Evolutionary conservation across 2,329 filamentous ascomycete genomes (phyloP).

Genomic region (Claviceps sp.): DNA sequence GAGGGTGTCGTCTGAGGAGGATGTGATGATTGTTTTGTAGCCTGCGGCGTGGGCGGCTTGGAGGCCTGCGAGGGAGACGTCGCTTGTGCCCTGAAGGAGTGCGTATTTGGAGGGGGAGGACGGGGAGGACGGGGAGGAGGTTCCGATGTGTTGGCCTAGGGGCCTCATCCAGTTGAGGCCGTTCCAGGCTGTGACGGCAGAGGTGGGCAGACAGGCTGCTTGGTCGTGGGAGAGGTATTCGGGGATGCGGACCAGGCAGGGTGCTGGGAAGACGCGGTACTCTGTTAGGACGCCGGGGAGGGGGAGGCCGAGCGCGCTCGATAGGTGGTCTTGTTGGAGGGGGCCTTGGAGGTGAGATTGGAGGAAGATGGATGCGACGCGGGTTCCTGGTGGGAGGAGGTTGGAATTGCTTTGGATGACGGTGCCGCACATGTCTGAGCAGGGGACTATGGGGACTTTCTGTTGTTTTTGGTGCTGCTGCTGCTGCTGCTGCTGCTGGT

Average conservation of each 20-base stretch:
- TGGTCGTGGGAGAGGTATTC: conserved; percentile 45
- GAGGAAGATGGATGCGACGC: conserved; percentile 54
- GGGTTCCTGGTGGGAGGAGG: conserved; percentile 41
- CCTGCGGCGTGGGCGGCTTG: conserved; percentile 41
- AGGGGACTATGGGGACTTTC: conserved; percentile 40
- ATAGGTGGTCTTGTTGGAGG: conserved; percentile 40
- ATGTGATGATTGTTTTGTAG: conserved; percentile 37
- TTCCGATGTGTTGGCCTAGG: conserved; percentile 28
- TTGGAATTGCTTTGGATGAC: conserved; percentile 31
- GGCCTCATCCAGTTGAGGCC: conserved; percentile 47
- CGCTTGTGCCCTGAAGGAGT: conserved; percentile 41
- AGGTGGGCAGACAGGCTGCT: conserved; percentile 46
- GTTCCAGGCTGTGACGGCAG: conserved; percentile 52
- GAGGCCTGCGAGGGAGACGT: conserved; percentile 36
- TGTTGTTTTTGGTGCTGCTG: conserved; percentile 16
- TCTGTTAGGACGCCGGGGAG: conserved; percentile 42
- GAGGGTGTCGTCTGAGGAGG: conserved; percentile 39
- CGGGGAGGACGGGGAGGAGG: neutral
- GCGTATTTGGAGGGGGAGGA: conserved; percentile 17
- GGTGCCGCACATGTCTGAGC: conserved; percentile 57
- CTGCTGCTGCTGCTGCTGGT: too few species aligned
- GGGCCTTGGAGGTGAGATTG: conserved; percentile 45
- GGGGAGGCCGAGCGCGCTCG: conserved; percentile 46
- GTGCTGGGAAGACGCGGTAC: conserved; percentile 44
- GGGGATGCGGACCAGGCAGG: conserved; percentile 42